Evolutionary conservation across 2,329 filamentous ascomycete species (phyloP).

Genomic region (Orbilia brochopaga): DNA sequence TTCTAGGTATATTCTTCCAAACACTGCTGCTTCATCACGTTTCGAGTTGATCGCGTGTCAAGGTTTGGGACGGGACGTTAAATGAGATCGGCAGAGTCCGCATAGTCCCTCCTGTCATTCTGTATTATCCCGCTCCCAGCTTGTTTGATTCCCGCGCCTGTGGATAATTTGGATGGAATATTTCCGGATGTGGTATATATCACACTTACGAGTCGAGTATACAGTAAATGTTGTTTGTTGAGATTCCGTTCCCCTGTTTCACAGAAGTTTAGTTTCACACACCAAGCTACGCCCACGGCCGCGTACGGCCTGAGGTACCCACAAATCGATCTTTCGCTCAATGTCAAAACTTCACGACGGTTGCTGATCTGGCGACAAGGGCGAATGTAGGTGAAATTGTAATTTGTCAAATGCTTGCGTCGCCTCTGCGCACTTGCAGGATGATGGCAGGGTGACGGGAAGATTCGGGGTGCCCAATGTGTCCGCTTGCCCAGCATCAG

Average conservation of each 20-base stretch:
- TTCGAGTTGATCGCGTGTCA: constrained; percentile 50
- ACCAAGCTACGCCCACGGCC: constrained; percentile 17
- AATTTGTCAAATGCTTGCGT: constrained; percentile 43
- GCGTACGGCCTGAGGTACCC: constrained; percentile 2
- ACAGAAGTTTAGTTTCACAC: constrained; percentile 49
- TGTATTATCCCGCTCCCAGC: constrained; percentile 10
- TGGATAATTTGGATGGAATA: not conserved
- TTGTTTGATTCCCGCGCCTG: constrained; percentile 1
- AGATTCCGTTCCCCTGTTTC: constrained; percentile 47
- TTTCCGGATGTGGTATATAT: not conserved
- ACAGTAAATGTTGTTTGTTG: constrained; percentile 36
- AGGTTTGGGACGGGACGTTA: constrained; percentile 42
- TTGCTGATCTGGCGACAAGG: not conserved
- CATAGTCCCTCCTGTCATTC: constrained; percentile 47
- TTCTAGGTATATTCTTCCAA: constrained; percentile 32
- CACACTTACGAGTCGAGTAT: not conserved
- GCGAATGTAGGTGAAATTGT: constrained; percentile 17
- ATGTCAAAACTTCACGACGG: not conserved
- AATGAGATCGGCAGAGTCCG: constrained; percentile 46
- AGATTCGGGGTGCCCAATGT: constrained; percentile 1
- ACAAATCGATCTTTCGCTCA: not conserved
- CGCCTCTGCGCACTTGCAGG: constrained; percentile 10
- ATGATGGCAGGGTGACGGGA: constrained; percentile 6
- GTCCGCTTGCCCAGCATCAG: not conserved
- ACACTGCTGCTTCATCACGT: constrained; percentile 22